These are phyloP conservation scores for Gracilaria domingensis DNA, from an alignment of 23 red algal species.

Conservation along the genomic window DNA sequence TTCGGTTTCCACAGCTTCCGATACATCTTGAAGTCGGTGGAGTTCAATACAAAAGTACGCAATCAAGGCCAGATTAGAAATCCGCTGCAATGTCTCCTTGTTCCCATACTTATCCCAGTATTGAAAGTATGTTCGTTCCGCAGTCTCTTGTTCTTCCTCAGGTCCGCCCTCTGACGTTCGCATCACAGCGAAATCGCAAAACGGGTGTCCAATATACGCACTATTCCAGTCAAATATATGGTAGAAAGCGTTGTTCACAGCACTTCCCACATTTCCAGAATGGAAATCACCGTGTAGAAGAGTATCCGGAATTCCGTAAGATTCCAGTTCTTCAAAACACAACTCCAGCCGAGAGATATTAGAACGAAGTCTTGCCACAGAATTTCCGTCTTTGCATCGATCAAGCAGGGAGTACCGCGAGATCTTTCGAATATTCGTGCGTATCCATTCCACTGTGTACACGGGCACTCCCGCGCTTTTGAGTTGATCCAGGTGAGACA, in stretches of 20 bases:
- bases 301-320: background rate
- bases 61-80: background rate
- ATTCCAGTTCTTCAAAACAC: background rate
- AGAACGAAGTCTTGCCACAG: background rate
- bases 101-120: constrained; percentile 20
- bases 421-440: background rate
- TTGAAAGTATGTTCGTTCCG: constrained; percentile 13
- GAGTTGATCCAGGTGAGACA: background rate
- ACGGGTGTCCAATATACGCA: constrained; percentile 37
- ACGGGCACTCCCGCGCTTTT: background rate
- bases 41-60: constrained; percentile 5
- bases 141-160: constrained; percentile 1
- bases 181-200: constrained; percentile 31
- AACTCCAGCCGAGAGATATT: background rate
- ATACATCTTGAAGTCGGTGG: constrained; percentile 3
- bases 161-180: background rate
- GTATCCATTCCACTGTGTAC: background rate
- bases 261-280: background rate
- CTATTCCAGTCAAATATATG: constrained; percentile 38
- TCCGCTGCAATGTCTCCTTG: background rate
- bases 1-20: background rate
- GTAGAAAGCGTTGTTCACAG: background rate
- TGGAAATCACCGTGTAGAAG: constrained; percentile 41
- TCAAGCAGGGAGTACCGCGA: background rate
- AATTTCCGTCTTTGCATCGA: background rate